Conservation (phyloP, 345 rosid genomes). For the Citrus reticulata region DNA sequence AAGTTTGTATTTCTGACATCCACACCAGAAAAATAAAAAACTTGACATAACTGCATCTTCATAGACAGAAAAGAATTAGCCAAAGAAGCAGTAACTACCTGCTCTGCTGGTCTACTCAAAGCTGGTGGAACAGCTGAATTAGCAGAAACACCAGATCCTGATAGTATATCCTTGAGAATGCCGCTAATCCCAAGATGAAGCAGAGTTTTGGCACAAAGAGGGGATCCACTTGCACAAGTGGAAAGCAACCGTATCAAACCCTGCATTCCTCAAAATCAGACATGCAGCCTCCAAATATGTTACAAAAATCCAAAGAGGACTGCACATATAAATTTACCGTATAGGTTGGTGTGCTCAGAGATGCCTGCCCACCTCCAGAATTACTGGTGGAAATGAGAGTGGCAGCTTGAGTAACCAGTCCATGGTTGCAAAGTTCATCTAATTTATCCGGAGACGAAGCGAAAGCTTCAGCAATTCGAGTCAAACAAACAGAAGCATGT, state of each 20-base stretch:
- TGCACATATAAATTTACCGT: constrained; percentile 49
- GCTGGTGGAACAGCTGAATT: constrained; percentile 88
- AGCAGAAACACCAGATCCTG: constrained; percentile 81
- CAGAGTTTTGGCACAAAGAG: constrained; percentile 83
- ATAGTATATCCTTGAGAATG: constrained; percentile 83
- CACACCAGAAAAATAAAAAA: not conserved
- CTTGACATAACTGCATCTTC: not conserved
- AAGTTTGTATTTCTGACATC: not conserved
- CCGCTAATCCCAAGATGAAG: constrained; percentile 96
- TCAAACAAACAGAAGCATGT: constrained; percentile 95
- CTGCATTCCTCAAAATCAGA: constrained; percentile 45
- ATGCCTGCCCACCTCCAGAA: constrained; percentile 95
- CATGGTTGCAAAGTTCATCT: constrained; percentile 95
- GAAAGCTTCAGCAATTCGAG: constrained; percentile 97
- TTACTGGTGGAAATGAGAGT: constrained; percentile 90
- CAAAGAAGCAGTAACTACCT: constrained; percentile 44
- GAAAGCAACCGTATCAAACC: constrained; percentile 94
- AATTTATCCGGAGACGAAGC: constrained; percentile 85
- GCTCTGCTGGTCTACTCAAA: constrained; percentile 92
- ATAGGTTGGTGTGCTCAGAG: constrained; percentile 82
- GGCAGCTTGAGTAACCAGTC: constrained; percentile 95
- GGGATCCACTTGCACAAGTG: constrained; percentile 98
- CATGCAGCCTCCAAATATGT: constrained; percentile 12
- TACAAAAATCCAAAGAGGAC: not conserved
- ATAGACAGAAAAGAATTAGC: not conserved